phyloP scores from a whole-genome alignment of 352 stramenopile genomes.

The Blastocystis hominis region DNA sequence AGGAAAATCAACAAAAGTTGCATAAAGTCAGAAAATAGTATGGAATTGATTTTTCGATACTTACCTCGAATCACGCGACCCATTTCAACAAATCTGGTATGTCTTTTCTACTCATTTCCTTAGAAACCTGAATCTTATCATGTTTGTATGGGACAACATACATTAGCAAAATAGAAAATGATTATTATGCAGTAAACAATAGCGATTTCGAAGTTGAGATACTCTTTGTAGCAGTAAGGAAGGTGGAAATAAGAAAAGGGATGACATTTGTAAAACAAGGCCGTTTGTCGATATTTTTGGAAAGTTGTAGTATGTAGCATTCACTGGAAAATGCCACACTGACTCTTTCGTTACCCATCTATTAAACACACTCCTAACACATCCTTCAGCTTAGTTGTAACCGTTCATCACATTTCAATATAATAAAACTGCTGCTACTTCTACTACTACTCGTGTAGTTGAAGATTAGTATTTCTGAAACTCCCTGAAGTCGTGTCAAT shows the following conservation, averaged over 20 bases:
- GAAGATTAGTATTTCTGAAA: background rate
- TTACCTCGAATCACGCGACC: background rate
- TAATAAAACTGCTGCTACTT: background rate
- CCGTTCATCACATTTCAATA: background rate
- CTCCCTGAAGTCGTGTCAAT: background rate
- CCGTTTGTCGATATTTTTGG: background rate
- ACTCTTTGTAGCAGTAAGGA: background rate
- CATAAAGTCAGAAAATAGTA: too few relatives aligned
- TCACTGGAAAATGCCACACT: background rate
- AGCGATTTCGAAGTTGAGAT: too few relatives aligned
- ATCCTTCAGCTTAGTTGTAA: background rate
- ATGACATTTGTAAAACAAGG: background rate
- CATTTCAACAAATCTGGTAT: slow-evolving; percentile 1
- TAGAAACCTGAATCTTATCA: background rate
- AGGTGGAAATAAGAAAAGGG: background rate
- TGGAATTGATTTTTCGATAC: background rate
- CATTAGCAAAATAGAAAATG: too few relatives aligned
- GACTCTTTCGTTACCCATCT: background rate
- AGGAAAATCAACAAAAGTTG: background rate
- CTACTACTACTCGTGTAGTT: too few relatives aligned
- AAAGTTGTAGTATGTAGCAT: background rate
- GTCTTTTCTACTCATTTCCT: background rate
- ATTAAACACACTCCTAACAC: background rate
- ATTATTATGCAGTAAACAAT: too few relatives aligned
- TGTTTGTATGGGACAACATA: too few relatives aligned